These are phyloP conservation scores for Psophocarpus tetragonolobus DNA, from an alignment of 306 rosid species.

Conservation along the genomic window DNA sequence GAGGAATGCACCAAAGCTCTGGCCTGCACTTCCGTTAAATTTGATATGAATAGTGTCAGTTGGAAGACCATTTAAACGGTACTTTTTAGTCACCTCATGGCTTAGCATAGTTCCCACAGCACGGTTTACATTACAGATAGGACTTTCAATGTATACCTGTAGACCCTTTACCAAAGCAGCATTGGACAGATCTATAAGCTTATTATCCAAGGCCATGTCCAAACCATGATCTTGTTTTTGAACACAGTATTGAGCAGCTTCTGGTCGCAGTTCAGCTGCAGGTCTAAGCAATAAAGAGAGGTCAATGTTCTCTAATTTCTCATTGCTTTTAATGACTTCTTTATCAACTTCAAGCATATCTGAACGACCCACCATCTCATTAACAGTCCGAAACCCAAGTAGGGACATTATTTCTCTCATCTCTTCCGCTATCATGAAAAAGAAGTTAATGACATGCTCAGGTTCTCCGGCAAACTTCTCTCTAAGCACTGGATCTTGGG, in stretches of 20 bases:
- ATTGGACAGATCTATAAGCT: background rate
- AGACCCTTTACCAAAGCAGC: constrained; percentile 14
- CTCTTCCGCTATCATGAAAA: constrained; percentile 7
- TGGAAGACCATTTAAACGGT: background rate
- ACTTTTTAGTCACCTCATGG: constrained; percentile 1
- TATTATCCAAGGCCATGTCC: constrained; percentile 8
- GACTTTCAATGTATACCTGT: constrained; percentile 13
- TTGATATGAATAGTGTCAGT: constrained; percentile 4
- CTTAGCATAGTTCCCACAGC: constrained; percentile 9
- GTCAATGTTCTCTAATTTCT: constrained; percentile 14
- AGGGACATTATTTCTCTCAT: constrained; percentile 9
- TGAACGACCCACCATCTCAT: constrained; percentile 5
- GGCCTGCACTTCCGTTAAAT: constrained; percentile 7
- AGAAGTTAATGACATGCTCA: constrained; percentile 11
- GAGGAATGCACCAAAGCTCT: constrained; percentile 12
- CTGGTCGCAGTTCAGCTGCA: constrained; percentile 15
- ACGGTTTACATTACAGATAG: background rate
- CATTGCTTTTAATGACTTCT: background rate
- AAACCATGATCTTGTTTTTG: constrained; percentile 16
- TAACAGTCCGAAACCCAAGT: background rate
- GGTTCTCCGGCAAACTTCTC: constrained; percentile 12
- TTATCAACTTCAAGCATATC: constrained; percentile 1
- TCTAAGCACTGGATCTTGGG: constrained; percentile 15
- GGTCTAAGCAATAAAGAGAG: constrained; percentile 13
- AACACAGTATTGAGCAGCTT: constrained; percentile 12